Conservation (phyloP, 768 basidiomycete species). For the Russula brevipes region DNA sequence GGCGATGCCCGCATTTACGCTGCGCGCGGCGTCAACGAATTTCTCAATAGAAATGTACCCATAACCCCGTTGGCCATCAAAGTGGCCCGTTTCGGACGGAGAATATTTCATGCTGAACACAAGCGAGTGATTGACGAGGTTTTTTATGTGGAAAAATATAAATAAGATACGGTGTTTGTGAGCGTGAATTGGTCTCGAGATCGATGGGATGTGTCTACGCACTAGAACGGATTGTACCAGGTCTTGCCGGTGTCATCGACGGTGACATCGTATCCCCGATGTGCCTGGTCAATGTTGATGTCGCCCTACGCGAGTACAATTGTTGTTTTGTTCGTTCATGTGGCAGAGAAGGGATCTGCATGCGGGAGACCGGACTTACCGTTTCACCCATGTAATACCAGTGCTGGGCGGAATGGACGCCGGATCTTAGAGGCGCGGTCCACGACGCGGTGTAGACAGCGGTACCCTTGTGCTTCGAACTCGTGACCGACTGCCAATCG, state of each 20-base stretch:
- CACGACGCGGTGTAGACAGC: conserved; percentile 92
- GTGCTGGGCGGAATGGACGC: conserved; percentile 86
- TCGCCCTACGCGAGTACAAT: conserved; percentile 56
- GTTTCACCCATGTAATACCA: conserved; percentile 97
- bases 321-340: not conserved
- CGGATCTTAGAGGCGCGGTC: conserved; percentile 87
- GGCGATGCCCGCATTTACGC: conserved; percentile 65
- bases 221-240: conserved; percentile 92
- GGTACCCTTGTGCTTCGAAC: conserved; percentile 72
- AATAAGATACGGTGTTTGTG: not conserved
- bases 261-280: conserved; percentile 88
- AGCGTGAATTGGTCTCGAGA: not conserved
- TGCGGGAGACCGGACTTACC: conserved; percentile 35
- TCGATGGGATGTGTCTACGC: conserved; percentile 31
- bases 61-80: conserved; percentile 92
- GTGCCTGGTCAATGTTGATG: conserved; percentile 88
- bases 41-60: conserved; percentile 90
- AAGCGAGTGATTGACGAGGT: not conserved
- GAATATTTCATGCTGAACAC: conserved; percentile 84
- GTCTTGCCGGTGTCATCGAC: conserved; percentile 79
- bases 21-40: conserved; percentile 79
- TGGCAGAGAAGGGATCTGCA: not conserved
- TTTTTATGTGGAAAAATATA: not conserved
- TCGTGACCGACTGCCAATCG: conserved; percentile 83
- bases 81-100: conserved; percentile 85